phyloP scores from a whole-genome alignment of 306 rosid species.

The cucumber (Cucumis sativus) region DNA sequence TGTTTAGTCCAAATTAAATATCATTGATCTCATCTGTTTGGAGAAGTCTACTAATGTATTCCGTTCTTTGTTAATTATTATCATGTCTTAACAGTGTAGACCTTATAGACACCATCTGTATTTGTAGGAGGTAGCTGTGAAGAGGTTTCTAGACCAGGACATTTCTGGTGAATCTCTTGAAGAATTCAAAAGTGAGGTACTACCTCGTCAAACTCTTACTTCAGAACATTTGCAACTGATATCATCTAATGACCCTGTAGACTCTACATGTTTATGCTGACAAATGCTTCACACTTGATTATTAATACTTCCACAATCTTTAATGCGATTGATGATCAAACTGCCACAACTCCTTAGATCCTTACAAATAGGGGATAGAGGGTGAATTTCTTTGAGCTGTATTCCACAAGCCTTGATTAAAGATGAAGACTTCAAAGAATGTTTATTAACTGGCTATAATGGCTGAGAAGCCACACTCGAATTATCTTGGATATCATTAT shows the following conservation, averaged over 20 bases:
- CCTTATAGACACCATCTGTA: conserved; percentile 12
- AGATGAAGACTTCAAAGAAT: too few species aligned
- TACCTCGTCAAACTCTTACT: background rate
- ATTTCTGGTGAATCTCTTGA: conserved; percentile 81
- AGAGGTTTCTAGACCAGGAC: conserved; percentile 83
- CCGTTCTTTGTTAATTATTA: background rate
- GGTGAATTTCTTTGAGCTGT: too few species aligned
- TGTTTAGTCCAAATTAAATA: background rate
- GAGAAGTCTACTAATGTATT: background rate
- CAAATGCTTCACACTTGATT: background rate
- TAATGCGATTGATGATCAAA: too few species aligned
- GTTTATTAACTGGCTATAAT: too few species aligned
- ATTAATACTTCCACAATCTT: background rate
- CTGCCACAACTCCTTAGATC: too few species aligned
- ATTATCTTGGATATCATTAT: too few species aligned
- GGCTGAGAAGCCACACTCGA: too few species aligned
- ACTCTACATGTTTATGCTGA: background rate
- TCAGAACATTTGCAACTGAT: background rate
- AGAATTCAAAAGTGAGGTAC: conserved; percentile 91
- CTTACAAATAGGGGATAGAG: too few species aligned
- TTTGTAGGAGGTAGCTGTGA: conserved; percentile 86
- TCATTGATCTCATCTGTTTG: background rate
- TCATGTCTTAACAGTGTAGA: conserved; percentile 10
- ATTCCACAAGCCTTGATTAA: too few species aligned
- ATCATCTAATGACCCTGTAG: background rate